These are phyloP conservation scores for Aspergillus proliferans DNA, from an alignment of 2,329 filamentous ascomycete species.

Conservation along the genomic window DNA sequence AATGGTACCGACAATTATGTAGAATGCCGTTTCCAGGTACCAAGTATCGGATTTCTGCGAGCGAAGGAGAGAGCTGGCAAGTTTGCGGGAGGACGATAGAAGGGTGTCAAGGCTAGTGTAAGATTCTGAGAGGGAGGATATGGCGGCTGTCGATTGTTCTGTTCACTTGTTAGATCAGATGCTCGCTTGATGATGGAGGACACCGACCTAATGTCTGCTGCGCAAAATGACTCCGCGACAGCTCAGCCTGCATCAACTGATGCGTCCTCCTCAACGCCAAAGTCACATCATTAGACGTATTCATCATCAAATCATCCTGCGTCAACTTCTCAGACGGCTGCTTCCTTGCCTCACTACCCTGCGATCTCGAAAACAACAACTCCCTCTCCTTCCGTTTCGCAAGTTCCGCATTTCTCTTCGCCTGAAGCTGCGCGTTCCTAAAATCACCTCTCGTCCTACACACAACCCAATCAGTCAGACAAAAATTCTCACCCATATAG, in stretches of 20 bases:
- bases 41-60: slow-evolving; percentile 96
- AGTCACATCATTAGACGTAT: slow-evolving; percentile 78
- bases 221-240: slow-evolving; percentile 81
- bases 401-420: slow-evolving; percentile 66
- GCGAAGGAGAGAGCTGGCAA: slow-evolving; percentile 71
- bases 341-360: slow-evolving; percentile 22
- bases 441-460: slow-evolving; percentile 59
- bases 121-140: slow-evolving; percentile 72
- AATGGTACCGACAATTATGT: slow-evolving; percentile 69
- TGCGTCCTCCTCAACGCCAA: slow-evolving; percentile 77
- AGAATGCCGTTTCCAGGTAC: slow-evolving; percentile 90
- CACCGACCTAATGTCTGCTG: slow-evolving; percentile 65
- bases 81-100: slow-evolving; percentile 64
- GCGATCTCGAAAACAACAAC: slow-evolving; percentile 58
- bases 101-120: slow-evolving; percentile 76
- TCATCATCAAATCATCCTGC: slow-evolving; percentile 66
- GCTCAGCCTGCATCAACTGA: slow-evolving; percentile 75
- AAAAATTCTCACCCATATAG: neutral
- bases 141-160: slow-evolving; percentile 72
- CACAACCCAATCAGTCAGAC: slow-evolving; percentile 6
- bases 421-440: slow-evolving; percentile 72
- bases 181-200: neutral
- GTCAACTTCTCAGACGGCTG: slow-evolving; percentile 47
- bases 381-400: slow-evolving; percentile 73
- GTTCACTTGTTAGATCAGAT: slow-evolving; percentile 5